phyloP scores from a whole-genome alignment of 108 stramenopile species.

The Seminavis robusta region DNA sequence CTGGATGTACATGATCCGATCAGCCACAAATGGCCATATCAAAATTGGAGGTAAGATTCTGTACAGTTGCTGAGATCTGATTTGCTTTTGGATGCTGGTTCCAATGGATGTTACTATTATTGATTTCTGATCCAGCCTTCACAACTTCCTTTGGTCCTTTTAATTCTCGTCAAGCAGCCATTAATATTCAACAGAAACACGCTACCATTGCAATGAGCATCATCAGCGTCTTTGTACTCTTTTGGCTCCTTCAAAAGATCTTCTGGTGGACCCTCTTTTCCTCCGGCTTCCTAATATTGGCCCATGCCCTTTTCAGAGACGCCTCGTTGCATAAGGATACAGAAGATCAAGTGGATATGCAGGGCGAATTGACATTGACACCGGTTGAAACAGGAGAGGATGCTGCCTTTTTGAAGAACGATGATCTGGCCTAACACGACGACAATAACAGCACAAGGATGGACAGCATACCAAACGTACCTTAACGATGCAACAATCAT shows the following conservation, averaged over 20 bases:
- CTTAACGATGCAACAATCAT: no score
- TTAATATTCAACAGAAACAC: slow-evolving; percentile 73
- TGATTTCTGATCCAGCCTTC: no score
- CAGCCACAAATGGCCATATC: slow-evolving; percentile 50
- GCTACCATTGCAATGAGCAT: slow-evolving; percentile 68
- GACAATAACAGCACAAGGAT: no score
- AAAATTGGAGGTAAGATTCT: slow-evolving; percentile 47
- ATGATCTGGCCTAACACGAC: no score
- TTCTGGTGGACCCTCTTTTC: slow-evolving; percentile 86
- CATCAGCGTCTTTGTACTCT: slow-evolving; percentile 57
- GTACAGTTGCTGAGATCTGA: no score
- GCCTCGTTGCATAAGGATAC: slow-evolving; percentile 90
- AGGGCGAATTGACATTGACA: slow-evolving; percentile 65
- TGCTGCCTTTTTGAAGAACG: slow-evolving; percentile 17
- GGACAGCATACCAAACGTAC: no score
- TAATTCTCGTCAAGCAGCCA: no score
- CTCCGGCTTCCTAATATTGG: slow-evolving; percentile 66
- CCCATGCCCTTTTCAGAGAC: slow-evolving; percentile 77
- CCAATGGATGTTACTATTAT: no score
- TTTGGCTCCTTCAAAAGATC: slow-evolving; percentile 60
- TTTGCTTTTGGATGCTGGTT: no score
- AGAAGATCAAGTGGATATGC: slow-evolving; percentile 81
- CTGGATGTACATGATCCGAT: slow-evolving; percentile 74
- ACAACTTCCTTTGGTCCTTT: no score
- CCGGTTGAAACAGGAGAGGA: slow-evolving; percentile 13